phyloP scores from a whole-genome alignment of 805 yeast species.

The Metschnikowia dekortorum region DNA sequence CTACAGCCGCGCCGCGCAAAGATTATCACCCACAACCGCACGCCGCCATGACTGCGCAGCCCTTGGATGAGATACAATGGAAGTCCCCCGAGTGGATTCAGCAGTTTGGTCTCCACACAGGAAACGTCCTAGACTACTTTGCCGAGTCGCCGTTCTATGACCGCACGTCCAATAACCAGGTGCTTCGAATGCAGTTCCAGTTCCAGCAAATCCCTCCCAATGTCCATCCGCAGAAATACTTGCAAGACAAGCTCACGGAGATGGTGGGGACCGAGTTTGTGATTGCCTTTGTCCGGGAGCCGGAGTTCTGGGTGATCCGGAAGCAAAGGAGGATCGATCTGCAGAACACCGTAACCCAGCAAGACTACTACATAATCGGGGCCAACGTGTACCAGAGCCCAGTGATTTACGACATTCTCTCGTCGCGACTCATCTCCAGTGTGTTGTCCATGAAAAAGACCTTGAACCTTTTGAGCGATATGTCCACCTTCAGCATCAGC shows the following conservation, averaged over 20 bases:
- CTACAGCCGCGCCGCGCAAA: not conserved
- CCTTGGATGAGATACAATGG: conserved; percentile 92
- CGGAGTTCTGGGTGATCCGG: conserved; percentile 87
- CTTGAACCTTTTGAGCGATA: conserved; percentile 27
- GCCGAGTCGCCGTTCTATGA: conserved; percentile 94
- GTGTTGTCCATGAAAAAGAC: conserved; percentile 33
- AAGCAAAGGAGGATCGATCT: conserved; percentile 67
- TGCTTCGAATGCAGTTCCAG: conserved; percentile 91
- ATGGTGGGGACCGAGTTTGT: conserved; percentile 87
- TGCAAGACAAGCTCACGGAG: conserved; percentile 58
- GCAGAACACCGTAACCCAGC: conserved; percentile 47
- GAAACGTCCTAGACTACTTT: conserved; percentile 89
- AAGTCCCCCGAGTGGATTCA: conserved; percentile 97
- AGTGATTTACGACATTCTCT: conserved; percentile 61
- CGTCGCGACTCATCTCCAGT: conserved; percentile 51
- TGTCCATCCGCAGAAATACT: conserved; percentile 31
- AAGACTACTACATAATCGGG: conserved; percentile 85
- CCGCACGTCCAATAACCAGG: conserved; percentile 90
- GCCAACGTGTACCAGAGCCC: conserved; percentile 94
- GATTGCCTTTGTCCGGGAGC: conserved; percentile 71
- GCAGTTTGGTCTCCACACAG: conserved; percentile 78
- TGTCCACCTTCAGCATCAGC: conserved; percentile 29
- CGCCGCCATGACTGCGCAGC: conserved; percentile 20
- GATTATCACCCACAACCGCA: not conserved
- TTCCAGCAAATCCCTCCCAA: conserved; percentile 50